phyloP scores from a whole-genome alignment of 176 grass and related monocot genomes.

The Phragmites australis region DNA sequence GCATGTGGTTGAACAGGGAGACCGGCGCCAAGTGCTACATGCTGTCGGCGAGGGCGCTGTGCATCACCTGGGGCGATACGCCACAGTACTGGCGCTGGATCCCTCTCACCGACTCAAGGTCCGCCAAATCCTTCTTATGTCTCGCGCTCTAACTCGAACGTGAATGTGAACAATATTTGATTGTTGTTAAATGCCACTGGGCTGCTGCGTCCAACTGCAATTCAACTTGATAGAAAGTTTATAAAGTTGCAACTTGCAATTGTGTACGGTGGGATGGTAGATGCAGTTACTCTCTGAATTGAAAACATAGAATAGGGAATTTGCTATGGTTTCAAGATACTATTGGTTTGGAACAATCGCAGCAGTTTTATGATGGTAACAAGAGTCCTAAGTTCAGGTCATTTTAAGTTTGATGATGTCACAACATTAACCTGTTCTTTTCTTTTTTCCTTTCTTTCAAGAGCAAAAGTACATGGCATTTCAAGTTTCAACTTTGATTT shows the following conservation, averaged over 20 bases:
- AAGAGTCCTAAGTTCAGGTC: background rate
- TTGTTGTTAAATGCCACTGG: background rate
- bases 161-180: too few species aligned
- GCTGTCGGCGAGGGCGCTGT: constrained; percentile 52
- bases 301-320: background rate
- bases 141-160: too few species aligned
- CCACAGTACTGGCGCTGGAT: constrained; percentile 51
- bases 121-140: background rate
- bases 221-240: background rate
- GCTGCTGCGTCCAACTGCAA: background rate
- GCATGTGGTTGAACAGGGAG: constrained; percentile 52
- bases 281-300: background rate
- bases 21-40: constrained; percentile 66
- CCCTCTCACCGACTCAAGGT: constrained; percentile 52
- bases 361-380: background rate
- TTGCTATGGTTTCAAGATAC: background rate
- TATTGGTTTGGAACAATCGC: background rate
- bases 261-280: background rate
- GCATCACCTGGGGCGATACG: constrained; percentile 48
- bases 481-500: background rate
- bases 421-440: too few species aligned
- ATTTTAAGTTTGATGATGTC: too few species aligned
- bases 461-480: background rate
- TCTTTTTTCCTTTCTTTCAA: background rate
- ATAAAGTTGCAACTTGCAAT: background rate